Base-by-base conservation (phyloP, 352 stramenopile species). In the Phytophthora agathidicida region DNA sequence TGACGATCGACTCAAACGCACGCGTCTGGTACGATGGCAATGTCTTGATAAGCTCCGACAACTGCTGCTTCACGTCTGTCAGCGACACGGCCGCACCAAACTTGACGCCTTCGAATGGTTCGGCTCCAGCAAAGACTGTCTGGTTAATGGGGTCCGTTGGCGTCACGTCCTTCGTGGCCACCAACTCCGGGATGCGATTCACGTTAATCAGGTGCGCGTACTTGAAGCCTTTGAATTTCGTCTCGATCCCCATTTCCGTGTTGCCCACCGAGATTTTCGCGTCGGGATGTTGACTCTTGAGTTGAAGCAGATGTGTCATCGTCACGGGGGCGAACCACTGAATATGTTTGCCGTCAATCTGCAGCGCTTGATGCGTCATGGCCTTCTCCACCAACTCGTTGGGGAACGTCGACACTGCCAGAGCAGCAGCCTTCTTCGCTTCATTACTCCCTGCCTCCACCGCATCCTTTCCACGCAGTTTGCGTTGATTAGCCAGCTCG, bases 231-330 rank as follows among this genome's bases (percentile, higher is more conserved):
- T 98, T 98, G 77, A 97, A 98, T 68, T 97, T 98, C 48, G 85
- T 93, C 68, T 98, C 94, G 68, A 99, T 98, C 14, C 93, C 95
- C 75, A 99, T 96, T 77, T 98, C 95, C 1, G 95, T 98, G 67
- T 99, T 98, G 16, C 96, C 96, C 28, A 98, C 93, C 22, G 97
- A 94, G 65, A 99, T 96, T 71, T 98, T 98, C 5, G 85, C 78
- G 20, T 88, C 65, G 1, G 76, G 79, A 55, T 95, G 81, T 55
- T 91, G 65, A 11, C 75, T 68, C 68, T 98, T 97, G 2, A 98
- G 62, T 28, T 78, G 57, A 2, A 98, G 74, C 35, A 99, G 58
- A 59, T 97, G 88, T 1, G 73, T 41, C 13, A 99, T 71, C 10
- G 91, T 96, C 39, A 87, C 88, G 0, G 96, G 96, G 20, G 93